Evolutionary conservation across 2,329 filamentous ascomycete genomes (phyloP), one percentile per base, ranked within the genome.

Genomic region (Cladosporium cucumerinum): DNA sequence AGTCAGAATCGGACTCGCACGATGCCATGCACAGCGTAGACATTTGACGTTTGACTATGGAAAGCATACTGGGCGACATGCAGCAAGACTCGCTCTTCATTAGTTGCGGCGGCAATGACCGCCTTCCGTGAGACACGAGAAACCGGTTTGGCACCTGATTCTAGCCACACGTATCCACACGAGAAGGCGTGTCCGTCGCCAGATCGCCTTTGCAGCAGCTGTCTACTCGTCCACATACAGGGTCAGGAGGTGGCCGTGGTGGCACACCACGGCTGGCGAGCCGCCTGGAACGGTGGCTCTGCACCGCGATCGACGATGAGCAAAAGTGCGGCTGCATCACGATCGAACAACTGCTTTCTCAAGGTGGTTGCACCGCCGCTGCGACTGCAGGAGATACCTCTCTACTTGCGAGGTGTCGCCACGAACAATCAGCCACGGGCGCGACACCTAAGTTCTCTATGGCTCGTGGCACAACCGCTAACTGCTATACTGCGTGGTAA

Each of bases 181-280:
- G 26, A 26, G 30, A 25, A 62, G 43, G 60, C 60, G 54, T 52
- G 49, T 39, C 25, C 49, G 60, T 28, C 16, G 43, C 46, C 46
- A 61, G 58, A 61, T 61, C 58, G 58, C 30, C 58, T 51, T 61
- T 61, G 58, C 54, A 57, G 54, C 58, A 58, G 34, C 55, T 58
- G 55, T 58, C 55, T 25, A n/a, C 21, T 26, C 30, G 12, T n/a
- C 55, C 54, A 57, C 54, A 57, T 21, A 26, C 5, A 51, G 25
- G 30, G 49, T 55, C 60, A 62, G 60, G 60, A 62, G 60, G 60
- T 62, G 60, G 60, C 60, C 54, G 60, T 55, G 60, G 60, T 55
- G 60, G 60, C 60, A 62, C 60, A 28, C 16, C 30, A 39, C 54
- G 32, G 48, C 49, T 55, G 60, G 36, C 39, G 23, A 62, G 48